phyloP scores from a whole-genome alignment of 2,329 filamentous ascomycete species.

The Arachnomyces sp. region DNA sequence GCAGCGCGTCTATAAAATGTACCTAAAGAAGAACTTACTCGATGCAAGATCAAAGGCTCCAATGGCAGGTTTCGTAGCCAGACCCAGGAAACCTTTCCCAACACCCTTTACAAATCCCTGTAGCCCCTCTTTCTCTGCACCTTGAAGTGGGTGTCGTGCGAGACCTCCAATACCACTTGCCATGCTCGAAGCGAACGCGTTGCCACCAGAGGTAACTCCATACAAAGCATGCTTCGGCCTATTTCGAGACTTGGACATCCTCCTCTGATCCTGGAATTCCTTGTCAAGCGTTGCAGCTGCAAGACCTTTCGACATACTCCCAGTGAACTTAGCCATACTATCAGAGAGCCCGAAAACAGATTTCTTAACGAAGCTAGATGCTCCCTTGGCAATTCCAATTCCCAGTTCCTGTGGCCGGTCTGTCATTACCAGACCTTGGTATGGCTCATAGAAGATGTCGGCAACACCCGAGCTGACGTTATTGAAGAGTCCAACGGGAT shows the following conservation, averaged over 20 bases:
- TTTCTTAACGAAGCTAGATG: constrained; percentile 96
- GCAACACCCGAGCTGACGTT: constrained; percentile 95
- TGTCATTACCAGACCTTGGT: constrained; percentile 93
- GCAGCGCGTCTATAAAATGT: not conserved
- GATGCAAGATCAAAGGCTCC: constrained; percentile 95
- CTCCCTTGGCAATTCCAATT: constrained; percentile 89
- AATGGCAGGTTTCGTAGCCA: constrained; percentile 96
- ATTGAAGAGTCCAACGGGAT: constrained; percentile 95
- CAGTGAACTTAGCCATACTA: constrained; percentile 95
- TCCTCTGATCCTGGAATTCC: constrained; percentile 92
- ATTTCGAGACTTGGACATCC: constrained; percentile 88
- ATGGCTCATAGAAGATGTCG: constrained; percentile 98
- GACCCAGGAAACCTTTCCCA: constrained; percentile 83
- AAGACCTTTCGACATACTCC: constrained; percentile 91
- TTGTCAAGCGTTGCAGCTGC: constrained; percentile 95
- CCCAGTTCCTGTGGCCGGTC: constrained; percentile 93
- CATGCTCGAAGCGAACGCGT: constrained; percentile 85
- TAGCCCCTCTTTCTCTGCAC: constrained; percentile 89
- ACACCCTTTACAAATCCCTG: constrained; percentile 96
- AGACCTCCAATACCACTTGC: constrained; percentile 90
- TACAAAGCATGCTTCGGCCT: constrained; percentile 95
- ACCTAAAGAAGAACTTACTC: constrained; percentile 38
- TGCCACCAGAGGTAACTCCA: constrained; percentile 89
- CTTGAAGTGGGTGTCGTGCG: constrained; percentile 86
- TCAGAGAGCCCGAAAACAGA: constrained; percentile 96